A percentile compares a stretch with the other conserved stretches of the same genome.
These are phyloP conservation scores for thale cress (Arabidopsis thaliana) DNA, from an alignment of 345 rosid genomes.

Conservation along the genomic window DNA sequence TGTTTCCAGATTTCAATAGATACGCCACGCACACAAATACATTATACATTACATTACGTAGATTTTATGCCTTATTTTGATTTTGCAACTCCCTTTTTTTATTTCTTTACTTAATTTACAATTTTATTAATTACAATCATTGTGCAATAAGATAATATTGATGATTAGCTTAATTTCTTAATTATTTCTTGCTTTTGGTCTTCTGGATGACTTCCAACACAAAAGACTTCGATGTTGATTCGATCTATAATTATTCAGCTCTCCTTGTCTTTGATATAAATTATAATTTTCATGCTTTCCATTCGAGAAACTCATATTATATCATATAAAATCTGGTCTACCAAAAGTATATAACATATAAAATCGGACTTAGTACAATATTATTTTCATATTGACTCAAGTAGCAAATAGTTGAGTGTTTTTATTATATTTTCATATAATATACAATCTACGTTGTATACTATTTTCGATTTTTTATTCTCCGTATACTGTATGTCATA, in stretches of 20 bases:
- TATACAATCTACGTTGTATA: not conserved
- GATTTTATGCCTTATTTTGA: constrained; percentile 64
- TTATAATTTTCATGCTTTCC: not conserved
- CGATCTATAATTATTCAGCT: constrained; percentile 32
- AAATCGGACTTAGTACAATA: not conserved
- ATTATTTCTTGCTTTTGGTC: constrained; percentile 30
- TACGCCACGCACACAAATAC: constrained; percentile 51
- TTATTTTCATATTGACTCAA: constrained; percentile 22
- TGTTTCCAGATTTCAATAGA: constrained; percentile 69
- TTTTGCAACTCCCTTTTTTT: constrained; percentile 32
- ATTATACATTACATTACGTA: constrained; percentile 48
- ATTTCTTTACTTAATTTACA: not conserved
- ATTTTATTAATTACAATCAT: constrained; percentile 37
- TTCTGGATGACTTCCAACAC: constrained; percentile 39
- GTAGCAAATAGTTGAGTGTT: constrained; percentile 4
- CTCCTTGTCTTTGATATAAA: constrained; percentile 16
- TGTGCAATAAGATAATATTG: constrained; percentile 19
- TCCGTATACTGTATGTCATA: not conserved
- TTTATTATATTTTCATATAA: not conserved
- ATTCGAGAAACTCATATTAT: constrained; percentile 22
- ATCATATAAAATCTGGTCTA: not conserved
- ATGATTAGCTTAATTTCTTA: constrained; percentile 27
- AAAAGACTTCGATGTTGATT: constrained; percentile 44
- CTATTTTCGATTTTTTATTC: not conserved
- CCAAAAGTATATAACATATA: not conserved